Evolutionary conservation across 1,139 yeast genomes (phyloP).

Genomic region (Taphrina confusa): DNA sequence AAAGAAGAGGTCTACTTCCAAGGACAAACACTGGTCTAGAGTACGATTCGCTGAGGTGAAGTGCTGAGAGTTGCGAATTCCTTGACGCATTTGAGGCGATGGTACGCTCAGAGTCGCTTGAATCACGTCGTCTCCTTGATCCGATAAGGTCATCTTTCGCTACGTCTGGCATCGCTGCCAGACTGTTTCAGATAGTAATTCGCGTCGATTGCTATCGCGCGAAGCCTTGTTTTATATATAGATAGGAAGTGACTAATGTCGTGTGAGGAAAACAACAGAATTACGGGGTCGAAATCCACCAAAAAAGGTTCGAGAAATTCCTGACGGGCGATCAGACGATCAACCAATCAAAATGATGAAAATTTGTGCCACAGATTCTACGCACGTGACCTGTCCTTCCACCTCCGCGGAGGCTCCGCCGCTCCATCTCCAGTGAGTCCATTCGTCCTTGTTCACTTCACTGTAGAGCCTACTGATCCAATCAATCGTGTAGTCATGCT

Average conservation of each 20-base stretch:
- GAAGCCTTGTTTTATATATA: no score
- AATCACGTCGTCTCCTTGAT: neutral
- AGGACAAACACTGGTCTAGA: constrained; percentile 30
- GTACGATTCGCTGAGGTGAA: constrained; percentile 30
- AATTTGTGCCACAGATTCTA: no score
- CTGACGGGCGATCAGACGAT: constrained; percentile 10
- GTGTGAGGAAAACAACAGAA: no score
- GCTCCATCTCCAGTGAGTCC: neutral
- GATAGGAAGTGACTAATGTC: no score
- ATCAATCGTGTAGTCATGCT: no score
- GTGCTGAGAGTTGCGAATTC: constrained; percentile 23
- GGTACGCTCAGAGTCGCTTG: constrained; percentile 11
- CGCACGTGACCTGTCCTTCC: no score
- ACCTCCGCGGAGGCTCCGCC: neutral
- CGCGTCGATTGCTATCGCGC: no score
- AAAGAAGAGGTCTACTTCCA: constrained; percentile 23
- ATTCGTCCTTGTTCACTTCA: neutral
- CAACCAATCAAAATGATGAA: no score
- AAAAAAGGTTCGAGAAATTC: neutral
- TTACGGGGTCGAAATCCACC: no score
- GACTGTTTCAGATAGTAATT: no score
- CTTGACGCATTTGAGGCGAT: constrained; percentile 17
- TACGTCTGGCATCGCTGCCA: neutral
- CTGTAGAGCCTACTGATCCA: no score
- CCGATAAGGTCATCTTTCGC: constrained; percentile 6